Percentiles rank a stretch among this genome's conserved stretches.
Conservation (phyloP, 2,329 filamentous ascomycete species). For the Xylaria hypoxylon region DNA sequence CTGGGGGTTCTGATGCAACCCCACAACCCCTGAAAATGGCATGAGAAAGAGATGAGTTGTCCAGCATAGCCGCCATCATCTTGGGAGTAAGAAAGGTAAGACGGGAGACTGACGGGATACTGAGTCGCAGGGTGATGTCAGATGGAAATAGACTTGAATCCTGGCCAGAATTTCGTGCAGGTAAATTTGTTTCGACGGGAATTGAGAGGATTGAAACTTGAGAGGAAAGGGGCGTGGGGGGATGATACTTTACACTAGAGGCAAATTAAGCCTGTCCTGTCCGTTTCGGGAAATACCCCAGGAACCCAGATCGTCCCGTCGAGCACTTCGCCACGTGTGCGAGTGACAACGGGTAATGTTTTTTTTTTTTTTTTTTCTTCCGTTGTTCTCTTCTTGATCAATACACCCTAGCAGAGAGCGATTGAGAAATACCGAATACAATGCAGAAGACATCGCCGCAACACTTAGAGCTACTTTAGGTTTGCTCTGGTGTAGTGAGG, state of each 20-base stretch:
- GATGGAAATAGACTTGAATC: constrained; percentile 25
- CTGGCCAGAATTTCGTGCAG: constrained; percentile 15
- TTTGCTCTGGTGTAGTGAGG: background rate
- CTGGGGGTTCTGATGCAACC: constrained; percentile 31
- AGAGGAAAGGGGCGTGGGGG: constrained; percentile 12
- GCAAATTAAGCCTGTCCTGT: constrained; percentile 11
- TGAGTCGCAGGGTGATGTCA: constrained; percentile 13
- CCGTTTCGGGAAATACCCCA: constrained; percentile 33
- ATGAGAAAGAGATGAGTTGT: constrained; percentile 35
- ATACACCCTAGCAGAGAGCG: constrained; percentile 1
- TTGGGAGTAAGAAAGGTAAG: constrained; percentile 29
- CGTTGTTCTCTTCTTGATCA: background rate
- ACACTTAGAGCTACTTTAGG: background rate
- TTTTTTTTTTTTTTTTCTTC: background rate
- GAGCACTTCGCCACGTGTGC: constrained; percentile 37
- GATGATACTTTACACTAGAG: constrained; percentile 8
- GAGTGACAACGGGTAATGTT: constrained; percentile 15
- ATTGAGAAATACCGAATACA: background rate
- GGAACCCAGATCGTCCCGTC: constrained; percentile 33
- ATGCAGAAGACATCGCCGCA: background rate
- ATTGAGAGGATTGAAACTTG: constrained; percentile 20
- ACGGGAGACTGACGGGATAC: constrained; percentile 23
- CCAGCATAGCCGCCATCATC: constrained; percentile 21
- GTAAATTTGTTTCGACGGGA: constrained; percentile 22
- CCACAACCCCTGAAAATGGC: constrained; percentile 33